Evolutionary conservation across 257 asterid species (phyloP), one percentile per base, ranked within the genome.

Genomic region (Solanum peruvianum): DNA sequence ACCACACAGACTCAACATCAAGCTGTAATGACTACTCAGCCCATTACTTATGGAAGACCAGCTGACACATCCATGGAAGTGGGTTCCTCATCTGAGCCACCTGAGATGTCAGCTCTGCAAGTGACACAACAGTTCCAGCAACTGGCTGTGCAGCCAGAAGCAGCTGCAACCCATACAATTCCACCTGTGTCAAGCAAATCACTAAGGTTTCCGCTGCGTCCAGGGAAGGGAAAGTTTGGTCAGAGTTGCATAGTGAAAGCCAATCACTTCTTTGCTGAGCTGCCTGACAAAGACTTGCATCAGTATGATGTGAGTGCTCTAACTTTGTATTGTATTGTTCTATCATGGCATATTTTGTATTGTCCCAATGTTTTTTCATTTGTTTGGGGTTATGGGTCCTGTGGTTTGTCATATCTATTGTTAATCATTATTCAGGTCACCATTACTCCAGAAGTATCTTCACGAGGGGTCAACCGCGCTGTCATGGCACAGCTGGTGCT

Each of bases 241-340:
- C 88, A 85, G 3, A 97, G 62, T 87, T 95, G 99, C 88, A 76
- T 93, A 20, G 99, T 97, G 77, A 97, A 97, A 90, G 99, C 99
- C 20, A 97, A 97, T 66, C 99, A 97, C 91, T 95, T 97, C 83
- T 94, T 95, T 47, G 98, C 96, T 1, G 97, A 94, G 93, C 92
- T 97, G 16, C 98, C 99, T 1, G 98, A 97, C 87, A 97, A 97
- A 84, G 99, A 97, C 89, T 88, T 97, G 92, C 98, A 95, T 82
- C 99, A 97, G 71, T 97, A 97, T 90, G 99, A 97, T 86, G 99
- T 95, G 85, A 90, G 98, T 88, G 37, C 85, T 83, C 49, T 66
- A 71, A 41, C 44, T 73, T 33, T 41, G 9, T 69, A 6, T 70
- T 4, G 29, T 6, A 72, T 52, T 29, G 16, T 31, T 42, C 37